Base-by-base conservation (phyloP, 495 filamentous ascomycete genomes). In the Parmelia sp. region DNA sequence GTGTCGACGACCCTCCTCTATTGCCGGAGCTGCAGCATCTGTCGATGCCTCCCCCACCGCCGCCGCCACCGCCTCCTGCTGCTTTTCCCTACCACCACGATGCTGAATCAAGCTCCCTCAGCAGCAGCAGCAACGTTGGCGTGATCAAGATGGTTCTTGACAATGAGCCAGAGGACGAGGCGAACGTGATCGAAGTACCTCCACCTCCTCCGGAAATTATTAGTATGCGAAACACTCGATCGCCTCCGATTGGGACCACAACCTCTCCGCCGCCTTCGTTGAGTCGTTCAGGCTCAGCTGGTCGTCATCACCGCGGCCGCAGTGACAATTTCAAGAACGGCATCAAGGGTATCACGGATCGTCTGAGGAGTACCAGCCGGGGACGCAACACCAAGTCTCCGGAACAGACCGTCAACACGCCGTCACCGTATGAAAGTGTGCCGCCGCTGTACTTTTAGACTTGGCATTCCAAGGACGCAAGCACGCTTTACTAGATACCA, bases 1-100 rank as follows among this genome's bases (percentile, higher is more conserved):
- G 39, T 44, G 61, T 74, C 25, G 66, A 71, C 3, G 57, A 56
- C 17, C 86, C 88, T 15, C 85, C 86, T 15, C 82, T 96, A 37
- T 79, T 96, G 45, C 86, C 86, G 58, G 89, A 96, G 67, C 83
- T 96, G n/a, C 88, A 91, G 71, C 91, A 96, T 74, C 82, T 96
- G 12, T 85, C 86, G 35, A 63, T 70, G 21, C 84, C 84, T 7
- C 84, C 87, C 4, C 87, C 86, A 6, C 87, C 86, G 0, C 87
- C 87, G 15, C 86, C 88, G 4, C 86, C 86, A 2, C 88, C 81
- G 44, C 83, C 84, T 58, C 83, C 74, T 60, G 87, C 82, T 66
- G 81, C 75, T 44, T 76, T 73, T 35, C 70, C 68, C 42, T 65
- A 69, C 3, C 65, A 68, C 25, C 64, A 57, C 31, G 63, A 68